Base-by-base conservation (phyloP, 2,329 filamentous ascomycete genomes). In the Magnaporthiopsis rhizophila region DNA sequence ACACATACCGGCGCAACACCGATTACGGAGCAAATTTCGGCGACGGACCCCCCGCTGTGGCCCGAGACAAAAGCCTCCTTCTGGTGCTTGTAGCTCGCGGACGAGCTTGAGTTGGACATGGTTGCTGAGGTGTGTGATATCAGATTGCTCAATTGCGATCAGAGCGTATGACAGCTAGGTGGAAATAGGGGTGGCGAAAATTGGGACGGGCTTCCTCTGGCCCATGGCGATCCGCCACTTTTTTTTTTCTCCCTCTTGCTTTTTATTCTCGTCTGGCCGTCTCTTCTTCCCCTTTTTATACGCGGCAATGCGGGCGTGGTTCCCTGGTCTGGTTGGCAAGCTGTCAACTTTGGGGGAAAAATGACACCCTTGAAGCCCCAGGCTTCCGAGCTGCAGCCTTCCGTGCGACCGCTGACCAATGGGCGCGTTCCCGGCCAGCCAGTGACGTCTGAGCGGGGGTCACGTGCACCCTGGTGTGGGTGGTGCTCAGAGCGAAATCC, bases 61-160 rank as follows among this genome's bases (percentile, higher is more conserved):
- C 92, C 91, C 64, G 94, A 97, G 72, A 99, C 95, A 75, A 97
- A 97, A 73, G 92, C 92, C 81, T 96, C 93, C 80, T 99, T 99
- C 69, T 89, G 83, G 72, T 89, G 86, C 79, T 97, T 99, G 81
- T 97, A 97, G 77, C 83, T 88, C 65, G 76, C 76, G 18, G 45
- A n/a, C 60, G 78, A 71, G 72, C 75, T 66, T 4, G 73, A 61
- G 68, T 72, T 71, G 67, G 78, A 74, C 74, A 79, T 79, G 68
- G 64, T 68, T 36, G 18, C 45, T 18, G 36, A n/a, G 45, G 34
- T 36, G 7, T 53, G 18, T 53, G 8, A 11, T 53, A 8, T n/a
- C 45, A 50, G 45, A n/a, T 6, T n/a, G 5, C 45, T 53, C 45
- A 53, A 53, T 53, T 53, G 45, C 45, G 45, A 53, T 30, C 45